Evolutionary conservation across 257 asterid genomes (phyloP).

Genomic region (Petunia axillaris): DNA sequence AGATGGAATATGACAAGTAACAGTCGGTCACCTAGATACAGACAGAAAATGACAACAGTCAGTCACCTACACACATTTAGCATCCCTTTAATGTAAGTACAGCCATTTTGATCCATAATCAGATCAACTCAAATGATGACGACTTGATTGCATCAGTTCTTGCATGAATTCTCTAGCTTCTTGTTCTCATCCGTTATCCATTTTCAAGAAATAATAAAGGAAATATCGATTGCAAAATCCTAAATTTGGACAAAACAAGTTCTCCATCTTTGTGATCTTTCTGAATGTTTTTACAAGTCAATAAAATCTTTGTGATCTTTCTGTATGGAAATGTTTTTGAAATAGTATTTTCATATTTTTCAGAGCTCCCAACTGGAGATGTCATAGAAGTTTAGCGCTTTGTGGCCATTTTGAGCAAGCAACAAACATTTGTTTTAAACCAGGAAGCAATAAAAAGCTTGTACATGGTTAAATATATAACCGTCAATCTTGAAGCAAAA

Average conservation of each 20-base stretch:
- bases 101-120: not conserved
- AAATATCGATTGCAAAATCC: not conserved
- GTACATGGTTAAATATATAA: not conserved
- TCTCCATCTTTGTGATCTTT: slow-evolving; percentile 10
- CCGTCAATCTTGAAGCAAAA: not conserved
- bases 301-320: not conserved
- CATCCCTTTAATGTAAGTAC: not conserved
- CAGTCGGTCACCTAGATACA: not conserved
- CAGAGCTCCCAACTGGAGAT: not conserved
- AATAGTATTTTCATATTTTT: not conserved
- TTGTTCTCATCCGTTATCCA: not conserved
- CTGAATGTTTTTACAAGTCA: not conserved
- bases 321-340: not conserved
- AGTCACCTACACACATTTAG: not conserved
- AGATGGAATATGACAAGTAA: not conserved
- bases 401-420: not conserved
- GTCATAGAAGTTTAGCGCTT: not conserved
- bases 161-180: not conserved
- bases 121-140: not conserved
- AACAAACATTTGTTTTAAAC: not conserved
- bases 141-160: not conserved
- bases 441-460: not conserved
- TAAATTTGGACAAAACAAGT: not conserved
- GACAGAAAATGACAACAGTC: not conserved
- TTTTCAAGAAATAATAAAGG: not conserved